Base-by-base conservation (phyloP, 768 basidiomycete genomes). In the Calocybe cyanea region DNA sequence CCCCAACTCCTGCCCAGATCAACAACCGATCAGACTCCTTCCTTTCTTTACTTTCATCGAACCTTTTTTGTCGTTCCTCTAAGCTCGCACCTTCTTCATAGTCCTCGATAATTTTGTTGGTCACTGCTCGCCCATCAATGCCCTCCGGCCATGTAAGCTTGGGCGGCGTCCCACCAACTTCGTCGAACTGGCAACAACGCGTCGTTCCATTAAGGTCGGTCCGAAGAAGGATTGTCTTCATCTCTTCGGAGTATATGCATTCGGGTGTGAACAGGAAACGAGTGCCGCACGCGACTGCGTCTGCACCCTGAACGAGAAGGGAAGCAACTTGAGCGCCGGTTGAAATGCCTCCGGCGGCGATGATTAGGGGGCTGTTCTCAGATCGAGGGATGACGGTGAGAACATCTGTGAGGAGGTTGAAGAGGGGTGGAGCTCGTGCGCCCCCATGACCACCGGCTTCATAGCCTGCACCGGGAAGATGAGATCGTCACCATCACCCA, bases 341-440 rank as follows among this genome's bases (percentile, higher is more conserved):
- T 2, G 68, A 61, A 41, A 86, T 56, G 0, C 83, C 83, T 5
- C 85, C 85, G 0, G 84, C 82, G 2, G 77, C 81, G n/a, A 85
- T 51, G 42, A 84, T 55, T 1, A 68, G 69, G 0, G 74, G 74
- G 2, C 64, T 63, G 7, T 57, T 53, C n/a, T n/a, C n/a, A n/a
- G n/a, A n/a, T n/a, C n/a, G n/a, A 2, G 61, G 56, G 10, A 78
- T 48, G 4, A 56, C 68, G 19, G 59, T 56, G n/a, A 76, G 58
- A 41, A 81, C 60, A 28, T 65, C 65, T 13, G 74, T 65, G 17
- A 83, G 55, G 20, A 83, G 65, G 36, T 65, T 61, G 15, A 78
- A 60, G 0, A 81, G 72, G 7, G 73, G 74, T 1, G 80, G 73
- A 14, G 67, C 53, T 3, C 63, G 49, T 34, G 68, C 61, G 1